These are phyloP conservation scores for Penicillium fimorum DNA, from an alignment of 495 filamentous ascomycete species.

Conservation along the genomic window DNA sequence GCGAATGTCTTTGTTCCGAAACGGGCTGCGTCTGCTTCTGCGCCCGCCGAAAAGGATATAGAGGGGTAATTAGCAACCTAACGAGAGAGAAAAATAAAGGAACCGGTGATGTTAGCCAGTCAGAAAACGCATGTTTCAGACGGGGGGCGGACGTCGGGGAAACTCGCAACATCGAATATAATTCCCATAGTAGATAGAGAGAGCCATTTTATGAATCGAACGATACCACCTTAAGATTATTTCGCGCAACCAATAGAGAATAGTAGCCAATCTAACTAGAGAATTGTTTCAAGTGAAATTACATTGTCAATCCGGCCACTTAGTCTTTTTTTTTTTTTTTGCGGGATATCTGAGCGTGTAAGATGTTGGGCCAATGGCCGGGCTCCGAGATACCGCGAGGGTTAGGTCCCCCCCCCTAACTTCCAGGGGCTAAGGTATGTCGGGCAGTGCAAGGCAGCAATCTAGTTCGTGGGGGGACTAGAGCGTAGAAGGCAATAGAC, in stretches of 20 bases:
- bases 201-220: slow-evolving; percentile 16
- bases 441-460: slow-evolving; percentile 3
- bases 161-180: slow-evolving; percentile 15
- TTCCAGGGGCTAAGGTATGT: neutral
- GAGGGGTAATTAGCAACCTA: slow-evolving; percentile 15
- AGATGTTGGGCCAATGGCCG: neutral
- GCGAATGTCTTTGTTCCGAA: slow-evolving; percentile 28
- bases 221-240: slow-evolving; percentile 12
- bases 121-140: neutral
- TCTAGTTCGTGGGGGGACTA: neutral
- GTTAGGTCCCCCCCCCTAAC: neutral
- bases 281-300: slow-evolving; percentile 9
- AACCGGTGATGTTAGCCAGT: slow-evolving; percentile 5
- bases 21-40: slow-evolving; percentile 5
- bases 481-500: slow-evolving; percentile 5
- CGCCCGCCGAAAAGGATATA: slow-evolving; percentile 19
- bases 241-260: neutral
- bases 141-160: slow-evolving; percentile 18
- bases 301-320: slow-evolving; percentile 11
- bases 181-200: slow-evolving; percentile 6
- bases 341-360: slow-evolving; percentile 6
- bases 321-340: neutral
- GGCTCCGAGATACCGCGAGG: neutral
- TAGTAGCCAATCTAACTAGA: neutral
- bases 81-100: neutral